A percentile compares a stretch with the other conserved stretches of the same genome.
Evolutionary conservation across 108 stramenopile species (phyloP).

Genomic region (Schizochytrium sp.): DNA sequence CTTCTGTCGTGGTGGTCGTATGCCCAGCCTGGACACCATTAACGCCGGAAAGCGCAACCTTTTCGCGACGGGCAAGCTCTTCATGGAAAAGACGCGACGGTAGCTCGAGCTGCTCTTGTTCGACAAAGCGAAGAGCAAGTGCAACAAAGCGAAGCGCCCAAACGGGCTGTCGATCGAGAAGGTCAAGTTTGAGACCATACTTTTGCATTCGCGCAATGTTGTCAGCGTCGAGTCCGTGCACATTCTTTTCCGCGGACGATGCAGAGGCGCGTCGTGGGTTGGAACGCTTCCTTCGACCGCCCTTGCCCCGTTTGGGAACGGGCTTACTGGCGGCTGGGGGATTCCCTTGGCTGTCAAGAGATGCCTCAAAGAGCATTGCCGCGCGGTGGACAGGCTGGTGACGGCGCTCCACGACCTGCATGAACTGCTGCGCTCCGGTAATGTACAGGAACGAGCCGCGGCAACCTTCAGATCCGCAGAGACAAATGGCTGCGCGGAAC

Average conservation of each 20-base stretch:
- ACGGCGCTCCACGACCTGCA: background rate
- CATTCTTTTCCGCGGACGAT: no score
- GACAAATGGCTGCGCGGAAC: constrained; percentile 9
- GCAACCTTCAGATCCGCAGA: constrained; percentile 10
- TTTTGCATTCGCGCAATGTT: background rate
- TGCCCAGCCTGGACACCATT: background rate
- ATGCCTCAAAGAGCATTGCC: constrained; percentile 8
- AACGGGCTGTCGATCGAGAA: background rate
- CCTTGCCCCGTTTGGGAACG: no score
- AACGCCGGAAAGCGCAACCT: background rate
- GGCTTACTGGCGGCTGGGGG: background rate
- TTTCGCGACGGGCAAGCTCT: background rate
- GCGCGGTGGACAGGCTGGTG: background rate
- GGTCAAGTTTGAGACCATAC: background rate
- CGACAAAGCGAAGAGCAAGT: background rate
- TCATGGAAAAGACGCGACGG: background rate
- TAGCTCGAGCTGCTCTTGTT: background rate
- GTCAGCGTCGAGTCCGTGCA: background rate
- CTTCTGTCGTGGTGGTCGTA: background rate
- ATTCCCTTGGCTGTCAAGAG: background rate
- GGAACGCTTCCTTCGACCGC: no score
- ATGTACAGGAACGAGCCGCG: constrained; percentile 3
- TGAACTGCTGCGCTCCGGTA: constrained; percentile 12
- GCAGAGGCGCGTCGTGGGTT: no score
- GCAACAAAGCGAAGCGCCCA: background rate